Base-by-base conservation (phyloP, 176 grass and related monocot genomes). In the Ananas comosus region DNA sequence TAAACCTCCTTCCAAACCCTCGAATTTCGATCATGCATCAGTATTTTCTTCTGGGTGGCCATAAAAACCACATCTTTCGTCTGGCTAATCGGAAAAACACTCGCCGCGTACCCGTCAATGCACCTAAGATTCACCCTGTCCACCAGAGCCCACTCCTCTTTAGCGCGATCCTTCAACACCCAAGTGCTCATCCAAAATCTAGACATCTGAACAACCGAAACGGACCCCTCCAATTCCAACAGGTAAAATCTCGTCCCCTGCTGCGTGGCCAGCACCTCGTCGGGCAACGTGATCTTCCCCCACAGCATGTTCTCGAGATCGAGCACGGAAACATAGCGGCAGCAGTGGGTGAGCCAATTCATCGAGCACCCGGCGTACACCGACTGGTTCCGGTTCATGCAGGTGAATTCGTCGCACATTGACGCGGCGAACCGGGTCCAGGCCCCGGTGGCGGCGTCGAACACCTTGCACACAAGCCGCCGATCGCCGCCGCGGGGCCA, bases 391-490 rank as follows among this genome's bases (percentile, higher is more conserved):
- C 77, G 67, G 51, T 85, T 85, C 83, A 85, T 85, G 61, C 76
- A 74, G 11, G 72, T 85, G 72, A 85, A 85, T 16, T 76, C 83
- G 3, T 85, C 83, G 24, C 70, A 17, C 56, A 80, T 71, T 2
- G 56, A 70, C 23, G 74, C 71, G 28, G 76, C 66, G 22, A 73
- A 80, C 13, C 83, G 77, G 17, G 29, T 85, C 83, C 83, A 85
- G 9, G 67, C 66, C 67, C 80, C 72, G 54, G 51, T 76, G 67
- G 59, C 16, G 12, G 83, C 80, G 50, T 85, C 13, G 24, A 80
- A 85, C 68, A 85, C 83, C 73, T 76, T 79, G 58, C 72, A 85
- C 72, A 85, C 72, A 19, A 85, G 72, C 19, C 80, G 77, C 33
- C 33, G 33, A 42, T 42, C 33, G 33, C 33, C 33, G 77, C 76